Base-by-base conservation (phyloP, 345 rosid species). In the Clarkia xantiana region DNA sequence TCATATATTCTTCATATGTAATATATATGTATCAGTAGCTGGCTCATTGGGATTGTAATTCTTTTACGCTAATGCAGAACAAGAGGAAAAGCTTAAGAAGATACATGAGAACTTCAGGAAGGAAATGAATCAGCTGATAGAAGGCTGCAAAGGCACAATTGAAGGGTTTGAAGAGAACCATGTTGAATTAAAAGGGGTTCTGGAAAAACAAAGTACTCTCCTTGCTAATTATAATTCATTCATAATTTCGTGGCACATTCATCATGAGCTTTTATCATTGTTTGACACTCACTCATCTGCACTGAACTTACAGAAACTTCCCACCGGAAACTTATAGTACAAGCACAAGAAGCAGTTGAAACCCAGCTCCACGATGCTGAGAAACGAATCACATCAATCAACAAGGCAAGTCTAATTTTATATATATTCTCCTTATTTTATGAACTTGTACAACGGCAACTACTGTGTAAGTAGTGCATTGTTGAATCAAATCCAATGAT, bases 131-230 rank as follows among this genome's bases (percentile, higher is more conserved):
- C 76, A 62, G 40, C 82, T 76, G 70, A 76, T 84, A 45, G 75
- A 75, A 68, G 74, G 73, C 38, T 84, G 76, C 65, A 62, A 55
- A 63, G 71, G 57, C 55, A 75, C 62, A 3, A 55, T 84, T 47
- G 80, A 77, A 58, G 88, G 60, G 65, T 76, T 87, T 41, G 90
- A 77, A 53, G 64, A 60, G 63, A 52, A 80, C 67, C 78, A 87
- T 49, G 66, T 41, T 59, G 94, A 87, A 47, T 41, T 87, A 54
- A 78, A 74, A 54, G 86, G 76, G 70, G 57, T 66, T 29, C 47
- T 74, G 64, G 86, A 87, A 62, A 82, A 74, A 69, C 94, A 82
- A 79, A 82, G 99, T 90, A 82, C 36, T 29, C 36, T 29, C 8
- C 8, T 29, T 29, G 0, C 6, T 29, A 29, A 29, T 29, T 29